These are phyloP conservation scores for Sequoiadendron giganteum DNA, from an alignment of 75 land plant species.

Conservation along the genomic window DNA sequence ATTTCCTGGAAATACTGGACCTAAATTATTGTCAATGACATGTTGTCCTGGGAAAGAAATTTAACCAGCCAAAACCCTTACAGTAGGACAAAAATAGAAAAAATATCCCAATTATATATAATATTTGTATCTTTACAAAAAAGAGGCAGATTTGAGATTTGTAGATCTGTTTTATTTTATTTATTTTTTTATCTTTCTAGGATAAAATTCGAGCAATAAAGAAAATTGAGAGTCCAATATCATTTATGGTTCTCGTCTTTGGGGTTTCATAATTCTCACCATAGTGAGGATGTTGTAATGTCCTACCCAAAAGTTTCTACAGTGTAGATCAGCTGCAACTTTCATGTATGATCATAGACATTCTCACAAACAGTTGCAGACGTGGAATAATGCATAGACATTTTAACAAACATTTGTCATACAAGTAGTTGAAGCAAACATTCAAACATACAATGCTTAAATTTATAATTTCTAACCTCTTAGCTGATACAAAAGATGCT, in stretches of 20 bases:
- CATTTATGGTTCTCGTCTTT: background rate
- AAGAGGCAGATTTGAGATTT: background rate
- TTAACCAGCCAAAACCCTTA: background rate
- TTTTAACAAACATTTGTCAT: no score
- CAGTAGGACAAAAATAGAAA: background rate
- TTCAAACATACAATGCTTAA: no score
- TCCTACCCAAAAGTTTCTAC: no score
- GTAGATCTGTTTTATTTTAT: background rate
- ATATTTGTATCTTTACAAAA: no score
- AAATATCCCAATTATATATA: background rate
- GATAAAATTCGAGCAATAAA: background rate
- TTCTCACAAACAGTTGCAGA: no score
- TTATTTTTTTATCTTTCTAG: background rate
- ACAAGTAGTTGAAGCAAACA: no score
- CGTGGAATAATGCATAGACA: no score
- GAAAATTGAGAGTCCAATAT: background rate
- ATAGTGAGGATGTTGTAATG: background rate
- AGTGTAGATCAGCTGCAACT: no score
- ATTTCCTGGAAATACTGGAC: background rate
- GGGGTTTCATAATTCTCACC: background rate
- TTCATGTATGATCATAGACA: no score
- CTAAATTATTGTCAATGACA: background rate
- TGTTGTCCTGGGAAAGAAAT: background rate
- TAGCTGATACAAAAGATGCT: no score
- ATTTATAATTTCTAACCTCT: no score